phyloP scores from a whole-genome alignment of 2,329 filamentous ascomycete genomes.

The Aphanocladium album region DNA sequence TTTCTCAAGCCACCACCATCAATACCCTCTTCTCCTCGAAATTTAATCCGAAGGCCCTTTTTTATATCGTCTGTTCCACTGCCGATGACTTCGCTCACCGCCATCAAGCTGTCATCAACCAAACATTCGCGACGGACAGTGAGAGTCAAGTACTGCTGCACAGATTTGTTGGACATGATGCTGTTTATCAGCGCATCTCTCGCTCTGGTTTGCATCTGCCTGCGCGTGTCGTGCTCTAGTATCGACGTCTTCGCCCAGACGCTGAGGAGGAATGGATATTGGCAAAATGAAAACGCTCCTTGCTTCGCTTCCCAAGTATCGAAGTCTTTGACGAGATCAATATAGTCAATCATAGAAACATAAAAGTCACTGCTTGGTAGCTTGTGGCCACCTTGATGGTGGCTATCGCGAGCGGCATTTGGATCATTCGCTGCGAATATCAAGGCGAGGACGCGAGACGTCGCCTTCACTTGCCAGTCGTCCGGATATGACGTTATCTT shows the following conservation, averaged over 20 bases:
- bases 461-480: slow-evolving; percentile 86
- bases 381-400: slow-evolving; percentile 52
- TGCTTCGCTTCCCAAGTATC: slow-evolving; percentile 77
- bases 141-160: slow-evolving; percentile 73
- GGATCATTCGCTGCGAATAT: slow-evolving; percentile 76
- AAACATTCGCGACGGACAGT: slow-evolving; percentile 78
- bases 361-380: slow-evolving; percentile 83
- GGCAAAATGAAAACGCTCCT: slow-evolving; percentile 79
- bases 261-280: slow-evolving; percentile 87
- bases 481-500: slow-evolving; percentile 64
- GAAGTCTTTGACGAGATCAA: slow-evolving; percentile 81
- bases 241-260: slow-evolving; percentile 92
- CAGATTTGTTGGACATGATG: slow-evolving; percentile 67
- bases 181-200: slow-evolving; percentile 88
- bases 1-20: slow-evolving; percentile 87
- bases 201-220: slow-evolving; percentile 86
- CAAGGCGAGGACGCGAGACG: slow-evolving; percentile 72
- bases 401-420: slow-evolving; percentile 29
- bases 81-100: slow-evolving; percentile 80
- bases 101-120: slow-evolving; percentile 79
- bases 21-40: slow-evolving; percentile 83
- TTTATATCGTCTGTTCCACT: slow-evolving; percentile 80
- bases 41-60: slow-evolving; percentile 80
- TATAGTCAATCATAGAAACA: slow-evolving; percentile 77
- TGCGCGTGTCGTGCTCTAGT: slow-evolving; percentile 77